Percentiles rank a stretch among this genome's conserved stretches.
Conservation (phyloP, 2,329 filamentous ascomycete genomes). For the Fusarium temperatum region DNA sequence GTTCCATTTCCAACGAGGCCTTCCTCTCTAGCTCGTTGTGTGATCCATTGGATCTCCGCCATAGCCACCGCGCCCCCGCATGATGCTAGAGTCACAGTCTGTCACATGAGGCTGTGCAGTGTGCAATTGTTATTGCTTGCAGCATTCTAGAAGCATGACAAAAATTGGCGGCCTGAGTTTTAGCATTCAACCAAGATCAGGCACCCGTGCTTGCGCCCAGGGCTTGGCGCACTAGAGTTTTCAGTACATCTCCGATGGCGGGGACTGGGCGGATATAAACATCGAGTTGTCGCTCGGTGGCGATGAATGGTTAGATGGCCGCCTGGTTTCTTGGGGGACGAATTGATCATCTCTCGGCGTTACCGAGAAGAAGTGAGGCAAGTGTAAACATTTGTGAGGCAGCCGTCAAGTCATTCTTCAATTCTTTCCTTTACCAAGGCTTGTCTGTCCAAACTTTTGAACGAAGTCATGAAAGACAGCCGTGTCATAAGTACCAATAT, state of each 20-base stretch:
- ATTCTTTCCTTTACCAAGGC: too few relatives aligned
- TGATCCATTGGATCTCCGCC: not conserved
- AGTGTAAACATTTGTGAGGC: not conserved
- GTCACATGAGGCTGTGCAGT: not conserved
- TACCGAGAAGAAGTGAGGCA: not conserved
- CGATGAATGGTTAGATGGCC: not conserved
- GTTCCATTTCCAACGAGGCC: not conserved
- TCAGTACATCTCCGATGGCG: not conserved
- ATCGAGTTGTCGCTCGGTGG: not conserved
- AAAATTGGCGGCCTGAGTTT: not conserved
- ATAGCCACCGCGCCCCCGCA: not conserved
- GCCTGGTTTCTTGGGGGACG: not conserved
- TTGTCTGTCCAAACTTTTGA: not conserved
- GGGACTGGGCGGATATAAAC: not conserved
- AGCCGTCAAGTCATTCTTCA: not conserved
- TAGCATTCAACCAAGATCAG: not conserved
- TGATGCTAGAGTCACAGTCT: not conserved
- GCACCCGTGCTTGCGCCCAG: not conserved
- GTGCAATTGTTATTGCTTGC: not conserved
- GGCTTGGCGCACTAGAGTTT: not conserved
- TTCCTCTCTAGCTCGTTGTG: not conserved
- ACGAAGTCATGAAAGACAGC: constrained; percentile 14
- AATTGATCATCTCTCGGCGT: not conserved
- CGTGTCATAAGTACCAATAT: constrained; percentile 7
- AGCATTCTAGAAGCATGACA: constrained; percentile 2